phyloP scores from a whole-genome alignment of 352 stramenopile genomes.

The Globisporangium acanthophoron region DNA sequence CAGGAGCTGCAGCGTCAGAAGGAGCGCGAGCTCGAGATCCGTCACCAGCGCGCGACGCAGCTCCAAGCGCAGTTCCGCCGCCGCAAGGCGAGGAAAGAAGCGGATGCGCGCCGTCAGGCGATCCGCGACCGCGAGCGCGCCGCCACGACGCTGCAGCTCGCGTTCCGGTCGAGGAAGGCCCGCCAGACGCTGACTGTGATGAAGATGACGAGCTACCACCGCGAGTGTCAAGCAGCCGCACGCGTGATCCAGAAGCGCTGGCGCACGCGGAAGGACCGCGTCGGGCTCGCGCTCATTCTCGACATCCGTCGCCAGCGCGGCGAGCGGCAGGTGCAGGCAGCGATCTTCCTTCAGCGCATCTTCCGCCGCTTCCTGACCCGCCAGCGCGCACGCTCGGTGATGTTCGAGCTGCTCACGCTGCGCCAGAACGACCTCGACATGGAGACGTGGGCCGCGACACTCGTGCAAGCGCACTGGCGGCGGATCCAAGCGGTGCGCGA shows the following conservation, averaged over 20 bases:
- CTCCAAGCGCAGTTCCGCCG: conserved; percentile 56
- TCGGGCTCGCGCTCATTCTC: conserved; percentile 30
- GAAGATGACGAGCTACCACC: conserved; percentile 30
- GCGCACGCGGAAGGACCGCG: conserved; percentile 35
- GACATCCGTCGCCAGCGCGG: conserved; percentile 29
- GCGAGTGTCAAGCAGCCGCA: conserved; percentile 27
- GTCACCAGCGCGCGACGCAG: conserved; percentile 30
- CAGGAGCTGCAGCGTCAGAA: conserved; percentile 27
- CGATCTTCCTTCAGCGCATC: conserved; percentile 37
- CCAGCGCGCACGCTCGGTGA: conserved; percentile 31
- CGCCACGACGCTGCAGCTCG: conserved; percentile 51
- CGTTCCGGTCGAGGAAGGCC: conserved; percentile 43
- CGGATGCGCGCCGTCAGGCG: conserved; percentile 19
- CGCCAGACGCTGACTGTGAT: conserved; percentile 39
- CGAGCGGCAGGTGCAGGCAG: conserved; percentile 26
- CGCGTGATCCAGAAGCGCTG: conserved; percentile 49
- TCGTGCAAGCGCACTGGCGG: conserved; percentile 70
- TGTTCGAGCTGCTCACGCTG: conserved; percentile 36
- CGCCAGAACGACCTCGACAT: conserved; percentile 49
- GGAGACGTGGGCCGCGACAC: conserved; percentile 56
- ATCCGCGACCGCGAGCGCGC: conserved; percentile 32
- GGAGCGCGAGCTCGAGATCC: conserved; percentile 23
- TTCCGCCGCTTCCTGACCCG: conserved; percentile 42
- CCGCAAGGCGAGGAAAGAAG: conserved; percentile 25
- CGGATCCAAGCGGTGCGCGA: conserved; percentile 28